Base-by-base conservation (phyloP, 2,329 filamentous ascomycete genomes). In the Penicillium thymicola region DNA sequence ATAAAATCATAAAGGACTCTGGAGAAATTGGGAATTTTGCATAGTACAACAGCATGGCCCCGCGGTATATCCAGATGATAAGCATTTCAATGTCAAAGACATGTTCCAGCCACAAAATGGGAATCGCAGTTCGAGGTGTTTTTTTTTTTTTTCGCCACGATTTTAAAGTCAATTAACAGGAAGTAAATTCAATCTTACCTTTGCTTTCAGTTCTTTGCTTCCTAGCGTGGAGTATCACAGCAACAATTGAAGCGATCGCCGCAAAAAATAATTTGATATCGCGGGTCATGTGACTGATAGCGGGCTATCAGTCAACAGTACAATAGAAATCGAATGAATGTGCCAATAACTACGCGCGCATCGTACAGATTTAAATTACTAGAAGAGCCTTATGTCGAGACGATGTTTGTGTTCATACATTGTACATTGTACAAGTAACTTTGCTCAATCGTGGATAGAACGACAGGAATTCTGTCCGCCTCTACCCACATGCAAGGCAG, bases 181-280 rank as follows among this genome's bases (percentile, higher is more conserved):
- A 4, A 18, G 9, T 44, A 23, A 13, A 7, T 37, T 27, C 27
- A 30, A 16, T 55, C 64, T 59, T 57, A 66, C 63, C 60, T 65
- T 49, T 58, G 58, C 13, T 54, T 50, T 59, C 43, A 36, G 30
- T 58, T 48, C 48, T 41, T 51, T 44, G 28, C 37, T 40, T 54
- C 34, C 18, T 42, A 53, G 55, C 42, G 60, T 55, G 51, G 48
- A 59, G 49, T 59, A 53, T 54, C 44, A 21, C 21, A 25, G 47
- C 46, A 38, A 41, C 47, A 54, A 56, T 58, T 54, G 44, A 54
- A 47, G 55, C 44, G 47, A 41, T 60, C 47, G 57, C 60, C 53
- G 58, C 51, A 54, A 44, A 58, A 66, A 64, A 65, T 65, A 65
- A 62, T 63, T 63, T 61, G 62, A 59, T 66, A 66, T 62, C 55